Conservation (phyloP, 148 eudicot species). For the Rhododendron griersonianum region DNA sequence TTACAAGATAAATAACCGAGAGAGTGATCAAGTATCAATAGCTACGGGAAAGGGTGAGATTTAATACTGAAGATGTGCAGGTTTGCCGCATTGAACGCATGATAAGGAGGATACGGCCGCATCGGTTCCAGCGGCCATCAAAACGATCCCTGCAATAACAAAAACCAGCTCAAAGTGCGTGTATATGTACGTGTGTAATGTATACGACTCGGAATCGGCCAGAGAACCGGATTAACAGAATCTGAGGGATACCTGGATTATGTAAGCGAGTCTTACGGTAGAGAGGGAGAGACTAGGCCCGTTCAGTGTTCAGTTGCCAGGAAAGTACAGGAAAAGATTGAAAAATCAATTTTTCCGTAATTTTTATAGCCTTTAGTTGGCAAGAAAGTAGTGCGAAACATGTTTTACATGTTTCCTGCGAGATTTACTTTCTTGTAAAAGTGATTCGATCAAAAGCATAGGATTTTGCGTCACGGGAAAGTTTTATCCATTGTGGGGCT, state of each 20-base stretch:
- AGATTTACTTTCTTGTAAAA: too few species aligned
- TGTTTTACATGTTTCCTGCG: too few species aligned
- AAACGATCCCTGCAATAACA: neutral
- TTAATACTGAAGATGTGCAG: slow-evolving; percentile 86
- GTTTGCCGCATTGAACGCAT: slow-evolving; percentile 73
- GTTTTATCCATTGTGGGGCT: too few species aligned
- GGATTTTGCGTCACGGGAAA: too few species aligned
- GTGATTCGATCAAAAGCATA: too few species aligned
- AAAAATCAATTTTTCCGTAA: too few species aligned
- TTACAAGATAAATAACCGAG: neutral
- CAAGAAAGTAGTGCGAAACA: too few species aligned
- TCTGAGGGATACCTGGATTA: neutral
- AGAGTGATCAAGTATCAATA: neutral
- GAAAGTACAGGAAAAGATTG: too few species aligned
- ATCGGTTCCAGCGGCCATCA: slow-evolving; percentile 56
- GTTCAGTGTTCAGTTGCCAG: too few species aligned
- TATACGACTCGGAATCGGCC: neutral
- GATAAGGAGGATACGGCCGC: slow-evolving; percentile 32
- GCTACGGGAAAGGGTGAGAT: neutral
- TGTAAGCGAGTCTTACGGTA: neutral
- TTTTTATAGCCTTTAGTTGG: too few species aligned
- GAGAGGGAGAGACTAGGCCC: neutral
- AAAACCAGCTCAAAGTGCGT: neutral
- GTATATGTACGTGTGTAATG: neutral
- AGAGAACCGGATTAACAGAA: neutral